Evolutionary conservation across 2,329 filamentous ascomycete species (phyloP).

Genomic region (Endocalyx cinctus): DNA sequence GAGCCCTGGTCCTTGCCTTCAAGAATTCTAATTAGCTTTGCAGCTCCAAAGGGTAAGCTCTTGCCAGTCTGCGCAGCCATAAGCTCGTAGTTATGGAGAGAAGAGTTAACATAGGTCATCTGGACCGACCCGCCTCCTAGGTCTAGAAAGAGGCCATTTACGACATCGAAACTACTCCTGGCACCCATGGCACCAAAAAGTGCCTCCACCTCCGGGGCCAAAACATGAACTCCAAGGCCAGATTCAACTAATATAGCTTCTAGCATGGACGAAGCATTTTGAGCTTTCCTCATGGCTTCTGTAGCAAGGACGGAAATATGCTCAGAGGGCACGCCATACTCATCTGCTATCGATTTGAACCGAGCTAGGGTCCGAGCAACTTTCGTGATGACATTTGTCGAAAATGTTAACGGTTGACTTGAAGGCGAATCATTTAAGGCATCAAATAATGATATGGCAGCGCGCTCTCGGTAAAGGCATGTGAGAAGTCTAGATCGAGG

Average conservation of each 20-base stretch:
- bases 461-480: conserved; percentile 74
- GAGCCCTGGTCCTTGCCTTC: conserved; percentile 33
- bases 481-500: conserved; percentile 67
- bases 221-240: conserved; percentile 65
- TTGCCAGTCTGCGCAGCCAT: conserved; percentile 50
- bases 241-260: conserved; percentile 56
- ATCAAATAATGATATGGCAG: conserved; percentile 81
- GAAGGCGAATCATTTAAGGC: conserved; percentile 55
- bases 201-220: conserved; percentile 78
- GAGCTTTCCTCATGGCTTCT: conserved; percentile 78
- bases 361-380: conserved; percentile 64
- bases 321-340: conserved; percentile 59
- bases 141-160: conserved; percentile 79
- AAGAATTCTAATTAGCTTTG: conserved; percentile 49
- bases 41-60: conserved; percentile 59
- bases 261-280: conserved; percentile 68
- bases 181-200: conserved; percentile 79
- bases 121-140: conserved; percentile 70
- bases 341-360: conserved; percentile 67
- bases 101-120: conserved; percentile 59
- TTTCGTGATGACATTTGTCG: conserved; percentile 52
- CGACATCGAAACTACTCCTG: conserved; percentile 64
- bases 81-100: conserved; percentile 40
- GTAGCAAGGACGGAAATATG: conserved; percentile 79
- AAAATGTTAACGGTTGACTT: conserved; percentile 35